Percentiles rank a stretch among this genome's conserved stretches.
Evolutionary conservation across 768 basidiomycete genomes (phyloP).

Genomic region (Lanmaoa rubissima): DNA sequence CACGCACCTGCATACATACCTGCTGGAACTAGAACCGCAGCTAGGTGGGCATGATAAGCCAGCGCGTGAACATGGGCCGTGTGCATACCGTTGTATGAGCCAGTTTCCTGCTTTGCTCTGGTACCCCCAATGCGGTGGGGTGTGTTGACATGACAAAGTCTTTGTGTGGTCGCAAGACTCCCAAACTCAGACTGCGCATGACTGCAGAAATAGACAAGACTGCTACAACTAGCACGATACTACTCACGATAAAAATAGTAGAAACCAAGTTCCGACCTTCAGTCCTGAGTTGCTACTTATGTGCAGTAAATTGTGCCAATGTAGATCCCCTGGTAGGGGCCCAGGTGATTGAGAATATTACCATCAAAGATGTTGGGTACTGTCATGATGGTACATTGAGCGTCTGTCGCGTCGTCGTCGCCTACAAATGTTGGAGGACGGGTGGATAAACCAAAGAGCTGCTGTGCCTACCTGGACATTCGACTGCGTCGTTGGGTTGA

Average conservation of each 20-base stretch:
- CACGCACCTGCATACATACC: background rate
- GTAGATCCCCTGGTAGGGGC: conserved; percentile 52
- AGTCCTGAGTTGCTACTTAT: conserved; percentile 8
- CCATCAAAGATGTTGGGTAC: conserved; percentile 55
- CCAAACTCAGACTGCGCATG: background rate
- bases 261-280: background rate
- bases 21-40: background rate
- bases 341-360: conserved; percentile 54
- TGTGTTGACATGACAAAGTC: background rate
- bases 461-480: conserved; percentile 39
- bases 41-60: background rate
- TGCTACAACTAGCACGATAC: background rate
- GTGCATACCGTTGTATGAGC: background rate
- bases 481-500: conserved; percentile 32
- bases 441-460: background rate
- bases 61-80: background rate
- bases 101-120: background rate
- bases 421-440: conserved; percentile 27
- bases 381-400: conserved; percentile 50
- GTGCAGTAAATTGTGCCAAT: conserved; percentile 49
- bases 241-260: conserved; percentile 9
- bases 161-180: background rate
- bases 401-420: conserved; percentile 53
- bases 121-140: background rate
- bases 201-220: background rate